Base-by-base conservation (phyloP, 495 filamentous ascomycete species). In the Podospora conica region DNA sequence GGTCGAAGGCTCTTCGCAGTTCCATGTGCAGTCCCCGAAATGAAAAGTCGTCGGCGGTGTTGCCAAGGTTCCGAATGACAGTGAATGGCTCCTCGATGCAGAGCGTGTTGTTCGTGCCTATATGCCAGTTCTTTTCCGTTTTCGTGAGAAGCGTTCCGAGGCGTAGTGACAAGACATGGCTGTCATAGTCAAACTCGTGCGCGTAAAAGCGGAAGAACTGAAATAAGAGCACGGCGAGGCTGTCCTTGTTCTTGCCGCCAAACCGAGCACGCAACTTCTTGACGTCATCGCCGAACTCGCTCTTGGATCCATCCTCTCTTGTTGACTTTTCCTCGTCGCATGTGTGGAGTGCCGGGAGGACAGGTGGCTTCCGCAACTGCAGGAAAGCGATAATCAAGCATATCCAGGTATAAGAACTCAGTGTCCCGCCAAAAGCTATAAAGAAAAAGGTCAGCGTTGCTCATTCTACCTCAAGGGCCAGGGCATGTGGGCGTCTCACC, bases 391-490 rank as follows among this genome's bases (percentile, higher is more conserved):
- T 89, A 68, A 98, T 96, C 85, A 98, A 87, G 80, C 95, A 98
- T 75, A 97, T 97, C 95, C 95, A 98, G n/a, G 95, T 96, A 73
- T 98, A 98, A 10, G 96, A 98, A 76, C 95, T 97, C 24, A 98
- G 80, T 8, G 95, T 98, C 55, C 92, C 96, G 64, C 96, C 95
- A 71, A 93, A 87, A 48, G 90, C 94, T 96, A 71, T 33, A 58
- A 31, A 11, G 60, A 31, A 31, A 56, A 48, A 21, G 74, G 71
- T 58, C 27, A 64, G 55, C 33, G 15, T 22, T 12, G 22, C 24
- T 8, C 24, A 27, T 20, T 18, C 21, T 9, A 29, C 25, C 1
- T 3, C 9, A 40, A 21, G 65, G 40, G 40, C 11, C 15, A 10
- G 8, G 40, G n/a, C 5, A 48, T 48, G 40, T 12, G 15, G 9